Base-by-base conservation (phyloP, 73 alveolate genomes). In the Paramecium octaurelia region DNA sequence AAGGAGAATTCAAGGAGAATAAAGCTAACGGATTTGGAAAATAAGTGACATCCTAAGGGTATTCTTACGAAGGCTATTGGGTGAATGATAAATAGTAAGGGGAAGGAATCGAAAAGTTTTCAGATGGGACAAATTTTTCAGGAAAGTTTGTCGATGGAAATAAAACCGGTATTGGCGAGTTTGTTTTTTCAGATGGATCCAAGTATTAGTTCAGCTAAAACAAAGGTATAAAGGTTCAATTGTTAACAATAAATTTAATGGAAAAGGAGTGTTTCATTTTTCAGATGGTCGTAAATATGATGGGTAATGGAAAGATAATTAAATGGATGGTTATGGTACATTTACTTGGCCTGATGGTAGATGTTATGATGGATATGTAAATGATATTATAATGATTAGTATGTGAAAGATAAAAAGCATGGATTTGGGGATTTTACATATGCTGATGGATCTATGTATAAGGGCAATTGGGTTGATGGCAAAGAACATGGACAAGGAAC, bases 51-150 rank as follows among this genome's bases (percentile, higher is more conserved):
- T 21, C 58, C 7, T 21, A 1, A 6, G 95, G 95, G 0, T 57
- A 88, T 16, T 38, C 54, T 1, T 94, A 77, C 77, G 92, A 58
- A 24, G 97, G 97, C 12, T 1, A 35, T 9, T 94, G 95, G 95
- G 34, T 87, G 9, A 95, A 93, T 46, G 97, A 94, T 75, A 16
- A n/a, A 46, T 54, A 93, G 77, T 71, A 94, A 0, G 97, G 97
- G 8, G 89, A 84, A 46, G 97, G 96, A 4, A 21, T 0, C 27
- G 97, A 94, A 50, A 88, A 24, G 57, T 94, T 96, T 92, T 93
- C 95, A 27, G 96, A 94, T 93, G 97, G 97, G 5, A 91, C 96
- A 21, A 93, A 27, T 8, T 94, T 77, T 35, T 35, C 44, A 58
- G 97, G 96, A 35, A 68, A 16, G 9, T 94, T 70, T 88, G 70